Base-by-base conservation (phyloP, 2,329 filamentous ascomycete genomes). In the Immersiporthe knoxdaviesiana region DNA sequence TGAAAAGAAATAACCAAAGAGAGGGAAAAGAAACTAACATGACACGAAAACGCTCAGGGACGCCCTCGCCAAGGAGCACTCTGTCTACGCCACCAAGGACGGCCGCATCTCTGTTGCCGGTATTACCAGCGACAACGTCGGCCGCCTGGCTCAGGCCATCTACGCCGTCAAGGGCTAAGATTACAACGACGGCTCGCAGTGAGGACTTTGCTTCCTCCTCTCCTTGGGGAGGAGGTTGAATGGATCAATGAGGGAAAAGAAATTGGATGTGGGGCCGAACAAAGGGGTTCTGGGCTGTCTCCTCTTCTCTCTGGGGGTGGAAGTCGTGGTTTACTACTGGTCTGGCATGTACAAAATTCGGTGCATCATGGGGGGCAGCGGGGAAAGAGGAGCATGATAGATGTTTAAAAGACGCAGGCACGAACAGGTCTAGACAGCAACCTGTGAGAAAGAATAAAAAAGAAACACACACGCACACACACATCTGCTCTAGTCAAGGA, bases 1-100 rank as follows among this genome's bases (percentile, higher is more conserved):
- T n/a, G n/a, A n/a, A n/a, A 41, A 41, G 39, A 11, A 41, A 41
- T 12, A 41, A n/a, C n/a, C 11, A 41, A 41, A 41, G 39, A n/a
- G n/a, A n/a, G n/a, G n/a, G n/a, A n/a, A 41, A 41, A 41, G 39
- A 41, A 16, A 16, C 39, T 41, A 41, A 41, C 39, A 35, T n/a
- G n/a, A 41, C 14, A 41, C 39, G 10, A 11, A 41, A 41, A 6
- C 10, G 7, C 14, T 8, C 39, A 41, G 39, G 39, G 24, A 54
- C 50, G 11, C 10, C 7, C 87, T 99, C 72, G 93, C 94, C 74
- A 94, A 97, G 86, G 93, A 98, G 85, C 93, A 96, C 87, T 97
- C 93, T 71, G 95, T 99, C 76, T 99, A 99, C 80, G 95, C 94
- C 74, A 98, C 96, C 82, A 96, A 93, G 86, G 92, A 96, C 78